phyloP scores from a whole-genome alignment of 495 filamentous ascomycete species.

The Daldinia childiae region DNA sequence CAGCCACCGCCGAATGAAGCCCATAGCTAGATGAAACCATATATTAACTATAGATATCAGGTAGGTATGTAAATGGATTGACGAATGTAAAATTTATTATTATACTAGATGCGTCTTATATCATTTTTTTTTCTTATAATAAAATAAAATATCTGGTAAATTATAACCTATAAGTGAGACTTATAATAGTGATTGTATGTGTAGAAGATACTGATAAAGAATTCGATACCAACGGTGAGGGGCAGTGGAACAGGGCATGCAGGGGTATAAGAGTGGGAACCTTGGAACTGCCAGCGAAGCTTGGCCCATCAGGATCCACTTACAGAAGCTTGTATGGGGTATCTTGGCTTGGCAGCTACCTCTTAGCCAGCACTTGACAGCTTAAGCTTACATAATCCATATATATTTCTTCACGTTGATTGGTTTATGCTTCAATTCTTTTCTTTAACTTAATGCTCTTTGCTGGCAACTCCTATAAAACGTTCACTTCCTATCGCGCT shows the following conservation, averaged over 20 bases:
- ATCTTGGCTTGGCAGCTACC: not conserved
- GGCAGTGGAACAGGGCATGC: constrained; percentile 2
- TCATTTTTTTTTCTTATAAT: no score
- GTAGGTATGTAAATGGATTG: not conserved
- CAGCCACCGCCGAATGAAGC: constrained; percentile 27
- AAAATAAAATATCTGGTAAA: not conserved
- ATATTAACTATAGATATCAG: not conserved
- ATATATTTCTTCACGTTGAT: not conserved
- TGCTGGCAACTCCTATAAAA: not conserved
- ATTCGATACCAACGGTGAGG: not conserved
- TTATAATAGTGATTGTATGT: not conserved
- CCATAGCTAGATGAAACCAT: constrained; percentile 25
- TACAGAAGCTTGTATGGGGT: constrained; percentile 2
- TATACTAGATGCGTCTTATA: constrained; percentile 2
- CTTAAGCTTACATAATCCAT: constrained; percentile 10
- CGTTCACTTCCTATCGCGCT: not conserved
- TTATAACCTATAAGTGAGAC: not conserved
- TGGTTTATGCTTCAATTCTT: not conserved
- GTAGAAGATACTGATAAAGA: not conserved
- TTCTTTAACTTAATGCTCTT: not conserved
- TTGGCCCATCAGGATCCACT: no score
- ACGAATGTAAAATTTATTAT: constrained; percentile 3
- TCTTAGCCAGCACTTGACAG: not conserved
- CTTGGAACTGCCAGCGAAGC: not conserved
- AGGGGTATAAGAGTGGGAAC: constrained; percentile 5